Evolutionary conservation across 2,329 filamentous ascomycete species (phyloP).

Genomic region (Penicillium sp.): DNA sequence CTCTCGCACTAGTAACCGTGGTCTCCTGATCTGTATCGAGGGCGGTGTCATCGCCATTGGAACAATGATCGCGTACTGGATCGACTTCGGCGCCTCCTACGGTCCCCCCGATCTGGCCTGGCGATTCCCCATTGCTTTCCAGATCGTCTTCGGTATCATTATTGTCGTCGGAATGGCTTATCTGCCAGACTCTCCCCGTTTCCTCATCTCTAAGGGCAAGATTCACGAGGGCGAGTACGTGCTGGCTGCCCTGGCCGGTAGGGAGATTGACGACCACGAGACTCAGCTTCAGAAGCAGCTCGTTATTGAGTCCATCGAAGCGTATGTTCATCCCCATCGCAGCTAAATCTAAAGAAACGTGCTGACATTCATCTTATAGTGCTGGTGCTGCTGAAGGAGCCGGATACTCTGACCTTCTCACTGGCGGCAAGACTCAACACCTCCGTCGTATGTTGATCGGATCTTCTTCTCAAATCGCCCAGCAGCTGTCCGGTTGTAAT

Average conservation of each 20-base stretch:
- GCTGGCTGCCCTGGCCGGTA: conserved; percentile 55
- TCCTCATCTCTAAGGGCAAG: conserved; percentile 50
- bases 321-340: conserved; percentile 45
- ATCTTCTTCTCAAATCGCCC: conserved; percentile 48
- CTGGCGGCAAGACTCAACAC: conserved; percentile 44
- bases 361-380: conserved; percentile 41
- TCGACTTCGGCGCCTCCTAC: conserved; percentile 52
- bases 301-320: conserved; percentile 70
- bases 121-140: conserved; percentile 60
- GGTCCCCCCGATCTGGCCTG: conserved; percentile 44
- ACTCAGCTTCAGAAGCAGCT: conserved; percentile 66
- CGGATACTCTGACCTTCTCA: conserved; percentile 47
- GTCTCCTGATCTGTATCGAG: conserved; percentile 65
- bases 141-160: conserved; percentile 54
- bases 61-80: conserved; percentile 58
- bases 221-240: conserved; percentile 54
- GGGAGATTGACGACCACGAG: conserved; percentile 57
- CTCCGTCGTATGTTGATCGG: conserved; percentile 47
- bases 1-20: conserved; percentile 60
- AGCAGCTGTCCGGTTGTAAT: conserved; percentile 57
- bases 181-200: conserved; percentile 52
- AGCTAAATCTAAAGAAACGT: not conserved
- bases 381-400: conserved; percentile 60
- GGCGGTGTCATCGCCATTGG: conserved; percentile 58
- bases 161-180: conserved; percentile 48